Evolutionary conservation across 805 yeast species (phyloP), one percentile per base, ranked within the genome.

Genomic region (Candida palmyrensis): DNA sequence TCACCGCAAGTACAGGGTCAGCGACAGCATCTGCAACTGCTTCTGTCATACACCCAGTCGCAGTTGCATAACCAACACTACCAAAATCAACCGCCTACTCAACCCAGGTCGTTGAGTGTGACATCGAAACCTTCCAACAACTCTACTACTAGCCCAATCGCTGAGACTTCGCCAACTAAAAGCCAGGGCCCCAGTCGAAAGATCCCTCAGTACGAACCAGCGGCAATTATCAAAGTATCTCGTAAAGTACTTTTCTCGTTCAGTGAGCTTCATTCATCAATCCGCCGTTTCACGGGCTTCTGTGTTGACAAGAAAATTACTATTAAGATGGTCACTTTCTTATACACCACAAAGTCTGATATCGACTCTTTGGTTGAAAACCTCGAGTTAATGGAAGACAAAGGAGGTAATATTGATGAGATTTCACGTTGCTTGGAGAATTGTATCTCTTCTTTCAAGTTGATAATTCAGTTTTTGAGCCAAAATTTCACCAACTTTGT

Each of bases 191-290:
- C 39, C 27, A 5, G 26, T 31, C 12, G 32, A 13, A 30, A 36
- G 39, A 6, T 15, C 32, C 22, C 35, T 30, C 39, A 38, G 13
- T 35, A 32, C 30, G 47, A 47, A 15, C 18, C 50, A 2, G 25
- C 45, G 4, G 40, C 55, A 2, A 44, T 61, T 2, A 54, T 68
- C 12, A 73, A 63, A 40, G 73, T 66, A 1, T 71, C 81, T n/a
- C 61, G 84, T 36, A 82, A 80, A 43, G 52, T 82, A 9, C 49
- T 79, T 8, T 79, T 77, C 48, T 65, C 83, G 2, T 71, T 78
- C 35, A 75, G 80, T 27, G 86, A 81, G 48, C 66, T 81, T 25
- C 85, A 78, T 40, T 70, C 77, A 22, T 73, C 75, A 4, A 60
- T 80, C 7, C 60, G 78, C 41, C 63, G 77, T 35, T 66, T 78